Conservation (phyloP, 257 asterid genomes). For the Mentha longifolia region DNA sequence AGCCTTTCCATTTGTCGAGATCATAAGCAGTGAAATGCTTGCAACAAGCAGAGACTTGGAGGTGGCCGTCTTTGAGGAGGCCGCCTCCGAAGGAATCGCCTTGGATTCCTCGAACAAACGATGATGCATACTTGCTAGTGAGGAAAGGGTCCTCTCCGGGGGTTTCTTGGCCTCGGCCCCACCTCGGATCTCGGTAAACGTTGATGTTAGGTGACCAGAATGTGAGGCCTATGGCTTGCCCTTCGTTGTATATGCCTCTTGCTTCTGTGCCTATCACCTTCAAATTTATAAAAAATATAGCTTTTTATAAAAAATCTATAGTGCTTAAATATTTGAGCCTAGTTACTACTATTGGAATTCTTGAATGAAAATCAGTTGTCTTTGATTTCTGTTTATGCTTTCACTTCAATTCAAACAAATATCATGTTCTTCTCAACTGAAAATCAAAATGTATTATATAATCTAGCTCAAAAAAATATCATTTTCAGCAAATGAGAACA, state of each 20-base stretch:
- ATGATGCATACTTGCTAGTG: constrained; percentile 53
- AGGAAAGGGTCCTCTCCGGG: constrained; percentile 77
- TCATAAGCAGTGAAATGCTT: constrained; percentile 84
- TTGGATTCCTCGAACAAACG: constrained; percentile 78
- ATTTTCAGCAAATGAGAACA: too few relatives aligned
- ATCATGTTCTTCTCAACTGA: too few relatives aligned
- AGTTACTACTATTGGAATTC: background rate
- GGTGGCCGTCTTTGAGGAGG: constrained; percentile 46
- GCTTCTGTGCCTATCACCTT: constrained; percentile 68
- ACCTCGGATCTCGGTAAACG: constrained; percentile 79
- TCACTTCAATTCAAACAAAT: too few relatives aligned
- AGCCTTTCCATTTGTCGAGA: constrained; percentile 67
- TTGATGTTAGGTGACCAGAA: constrained; percentile 84
- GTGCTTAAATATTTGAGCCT: too few relatives aligned
- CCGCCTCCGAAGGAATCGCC: constrained; percentile 76
- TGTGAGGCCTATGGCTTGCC: constrained; percentile 78
- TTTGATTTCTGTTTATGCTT: background rate
- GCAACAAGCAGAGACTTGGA: constrained; percentile 79
- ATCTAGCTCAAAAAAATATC: too few relatives aligned
- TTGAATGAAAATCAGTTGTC: background rate
- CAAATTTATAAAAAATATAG: background rate
- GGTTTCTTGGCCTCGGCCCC: constrained; percentile 90
- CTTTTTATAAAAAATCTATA: too few relatives aligned
- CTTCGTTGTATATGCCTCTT: constrained; percentile 75
- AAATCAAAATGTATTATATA: too few relatives aligned